Conservation (phyloP, 1,139 yeast species). For the Diutina ranongensis region DNA sequence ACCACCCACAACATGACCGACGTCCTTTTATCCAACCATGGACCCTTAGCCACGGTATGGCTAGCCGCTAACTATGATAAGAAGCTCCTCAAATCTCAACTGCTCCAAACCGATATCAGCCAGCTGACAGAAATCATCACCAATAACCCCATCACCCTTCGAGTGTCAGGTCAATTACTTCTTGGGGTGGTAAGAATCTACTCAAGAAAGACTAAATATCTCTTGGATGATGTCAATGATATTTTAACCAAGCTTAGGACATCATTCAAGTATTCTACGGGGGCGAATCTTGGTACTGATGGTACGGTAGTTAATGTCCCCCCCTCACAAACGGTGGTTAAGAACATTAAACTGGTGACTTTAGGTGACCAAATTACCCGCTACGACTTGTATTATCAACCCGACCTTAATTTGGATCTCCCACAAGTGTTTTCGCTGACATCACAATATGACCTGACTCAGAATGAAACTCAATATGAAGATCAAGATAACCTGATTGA, state of each 20-base stretch:
- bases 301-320: constrained; percentile 29
- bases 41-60: constrained; percentile 89
- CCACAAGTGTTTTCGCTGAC: constrained; percentile 9
- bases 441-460: constrained; percentile 6
- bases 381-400: constrained; percentile 58
- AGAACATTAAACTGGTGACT: constrained; percentile 44
- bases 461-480: constrained; percentile 10
- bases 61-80: constrained; percentile 83
- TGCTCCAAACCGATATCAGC: constrained; percentile 59
- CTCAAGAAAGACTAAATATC: constrained; percentile 73
- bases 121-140: constrained; percentile 51
- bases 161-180: constrained; percentile 80
- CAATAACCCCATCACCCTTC: constrained; percentile 43
- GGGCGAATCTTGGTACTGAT: constrained; percentile 20
- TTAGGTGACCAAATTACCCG: constrained; percentile 74
- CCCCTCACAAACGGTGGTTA: constrained; percentile 37
- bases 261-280: constrained; percentile 41
- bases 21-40: constrained; percentile 24
- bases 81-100: constrained; percentile 66
- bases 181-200: constrained; percentile 86
- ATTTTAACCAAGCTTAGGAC: constrained; percentile 64
- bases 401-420: constrained; percentile 50
- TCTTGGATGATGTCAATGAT: constrained; percentile 77
- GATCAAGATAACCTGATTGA: constrained; percentile 51
- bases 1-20: background rate